Evolutionary conservation across 306 rosid species (phyloP).

Genomic region (Arachis stenosperma): DNA sequence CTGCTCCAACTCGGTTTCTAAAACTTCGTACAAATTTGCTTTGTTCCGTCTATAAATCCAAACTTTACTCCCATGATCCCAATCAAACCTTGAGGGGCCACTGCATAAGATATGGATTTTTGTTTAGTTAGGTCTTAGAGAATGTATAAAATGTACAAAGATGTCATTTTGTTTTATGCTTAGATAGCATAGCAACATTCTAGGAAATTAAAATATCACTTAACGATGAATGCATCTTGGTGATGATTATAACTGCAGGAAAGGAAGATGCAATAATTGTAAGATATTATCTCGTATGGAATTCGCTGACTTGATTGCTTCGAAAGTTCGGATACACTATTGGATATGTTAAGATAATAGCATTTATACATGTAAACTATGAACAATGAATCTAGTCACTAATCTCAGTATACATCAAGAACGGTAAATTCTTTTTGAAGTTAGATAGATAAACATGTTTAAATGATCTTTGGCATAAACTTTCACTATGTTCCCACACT

Average conservation of each 20-base stretch:
- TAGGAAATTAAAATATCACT: conserved; percentile 11
- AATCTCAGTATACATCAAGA: conserved; percentile 5
- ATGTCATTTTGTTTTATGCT: conserved; percentile 2
- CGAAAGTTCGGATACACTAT: neutral
- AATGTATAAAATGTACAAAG: conserved; percentile 1
- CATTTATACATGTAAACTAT: neutral
- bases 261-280: neutral
- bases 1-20: conserved; percentile 70
- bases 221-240: neutral
- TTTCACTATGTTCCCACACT: neutral
- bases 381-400: neutral
- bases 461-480: conserved; percentile 8
- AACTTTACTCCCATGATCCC: conserved; percentile 67
- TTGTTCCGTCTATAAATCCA: conserved; percentile 89
- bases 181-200: neutral
- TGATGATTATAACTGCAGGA: neutral
- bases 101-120: conserved; percentile 50
- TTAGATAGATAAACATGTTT: neutral
- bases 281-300: conserved; percentile 1
- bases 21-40: conserved; percentile 53
- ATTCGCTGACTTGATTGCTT: neutral
- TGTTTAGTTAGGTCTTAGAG: conserved; percentile 12
- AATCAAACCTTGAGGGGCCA: conserved; percentile 89
- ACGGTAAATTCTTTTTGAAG: conserved; percentile 4
- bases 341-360: neutral